These are phyloP conservation scores for Jasminum sambac DNA, from an alignment of 257 asterid species.

Conservation along the genomic window DNA sequence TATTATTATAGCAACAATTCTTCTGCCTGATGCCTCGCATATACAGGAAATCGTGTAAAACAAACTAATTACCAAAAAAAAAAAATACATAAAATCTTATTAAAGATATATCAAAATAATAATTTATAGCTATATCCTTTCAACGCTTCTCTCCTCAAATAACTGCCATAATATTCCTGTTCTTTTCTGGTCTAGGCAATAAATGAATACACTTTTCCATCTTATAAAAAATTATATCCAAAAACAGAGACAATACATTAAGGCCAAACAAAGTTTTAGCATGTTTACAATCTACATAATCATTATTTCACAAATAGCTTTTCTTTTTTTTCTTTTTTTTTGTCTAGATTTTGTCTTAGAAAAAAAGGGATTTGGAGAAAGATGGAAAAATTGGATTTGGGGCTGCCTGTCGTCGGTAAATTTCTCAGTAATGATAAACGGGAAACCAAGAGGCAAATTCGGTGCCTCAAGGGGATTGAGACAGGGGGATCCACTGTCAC, in stretches of 20 bases:
- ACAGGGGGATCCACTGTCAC: too few relatives aligned
- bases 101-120: neutral
- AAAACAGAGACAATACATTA: neutral
- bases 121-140: neutral
- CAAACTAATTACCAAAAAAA: neutral
- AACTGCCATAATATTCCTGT: neutral
- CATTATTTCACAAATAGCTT: neutral
- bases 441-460: too few relatives aligned
- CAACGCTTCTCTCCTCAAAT: neutral
- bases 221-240: neutral
- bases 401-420: too few relatives aligned
- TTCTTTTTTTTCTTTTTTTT: too few relatives aligned
- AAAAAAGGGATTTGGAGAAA: too few relatives aligned
- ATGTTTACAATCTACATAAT: neutral
- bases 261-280: neutral
- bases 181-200: neutral
- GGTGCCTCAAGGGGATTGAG: too few relatives aligned
- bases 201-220: neutral
- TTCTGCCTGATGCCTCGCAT: neutral
- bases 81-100: neutral
- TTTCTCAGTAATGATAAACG: too few relatives aligned
- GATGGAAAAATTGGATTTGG: too few relatives aligned
- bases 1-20: neutral
- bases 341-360: too few relatives aligned
- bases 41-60: neutral